A percentile compares a stretch with the other conserved stretches of the same genome.
phyloP scores from a whole-genome alignment of 495 filamentous ascomycete genomes.

The Penicillium robsamsonii region DNA sequence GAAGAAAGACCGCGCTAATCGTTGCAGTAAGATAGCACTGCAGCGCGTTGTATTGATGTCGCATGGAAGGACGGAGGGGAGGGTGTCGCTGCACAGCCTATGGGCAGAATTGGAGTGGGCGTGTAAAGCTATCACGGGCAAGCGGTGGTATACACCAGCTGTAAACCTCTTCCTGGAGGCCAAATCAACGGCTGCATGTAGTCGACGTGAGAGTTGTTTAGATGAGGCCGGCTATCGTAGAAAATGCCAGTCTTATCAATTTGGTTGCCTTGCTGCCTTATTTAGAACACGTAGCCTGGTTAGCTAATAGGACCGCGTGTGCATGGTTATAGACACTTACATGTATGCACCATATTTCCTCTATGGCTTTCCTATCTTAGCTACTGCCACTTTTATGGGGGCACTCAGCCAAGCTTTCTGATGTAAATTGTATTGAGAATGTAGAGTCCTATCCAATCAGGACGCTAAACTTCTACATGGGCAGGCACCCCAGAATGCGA shows the following conservation, averaged over 20 bases:
- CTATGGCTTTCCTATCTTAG: not conserved
- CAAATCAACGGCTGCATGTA: slow-evolving; percentile 18
- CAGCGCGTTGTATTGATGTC: slow-evolving; percentile 56
- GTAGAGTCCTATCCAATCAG: not conserved
- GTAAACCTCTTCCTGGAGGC: slow-evolving; percentile 16
- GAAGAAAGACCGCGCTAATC: slow-evolving; percentile 52
- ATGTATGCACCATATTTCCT: not conserved
- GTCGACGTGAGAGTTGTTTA: slow-evolving; percentile 6
- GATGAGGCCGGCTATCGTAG: slow-evolving; percentile 16
- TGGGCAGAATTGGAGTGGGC: slow-evolving; percentile 10
- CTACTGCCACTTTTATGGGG: not conserved
- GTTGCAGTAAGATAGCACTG: slow-evolving; percentile 70
- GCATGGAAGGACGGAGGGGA: slow-evolving; percentile 48
- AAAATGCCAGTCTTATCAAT: slow-evolving; percentile 20
- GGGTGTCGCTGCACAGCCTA: slow-evolving; percentile 13
- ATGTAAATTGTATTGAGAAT: not conserved
- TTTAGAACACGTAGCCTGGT: not conserved
- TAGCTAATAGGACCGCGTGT: not conserved
- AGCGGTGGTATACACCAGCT: slow-evolving; percentile 15
- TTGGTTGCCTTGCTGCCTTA: slow-evolving; percentile 1
- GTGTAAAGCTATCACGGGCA: slow-evolving; percentile 1
- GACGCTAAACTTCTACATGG: not conserved
- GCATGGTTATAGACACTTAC: not conserved
- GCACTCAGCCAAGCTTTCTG: not conserved
- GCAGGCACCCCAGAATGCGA: too few species aligned